Evolutionary conservation across 148 eudicot species (phyloP), one percentile per base, ranked within the genome.

Genomic region (Cornus suecica): DNA sequence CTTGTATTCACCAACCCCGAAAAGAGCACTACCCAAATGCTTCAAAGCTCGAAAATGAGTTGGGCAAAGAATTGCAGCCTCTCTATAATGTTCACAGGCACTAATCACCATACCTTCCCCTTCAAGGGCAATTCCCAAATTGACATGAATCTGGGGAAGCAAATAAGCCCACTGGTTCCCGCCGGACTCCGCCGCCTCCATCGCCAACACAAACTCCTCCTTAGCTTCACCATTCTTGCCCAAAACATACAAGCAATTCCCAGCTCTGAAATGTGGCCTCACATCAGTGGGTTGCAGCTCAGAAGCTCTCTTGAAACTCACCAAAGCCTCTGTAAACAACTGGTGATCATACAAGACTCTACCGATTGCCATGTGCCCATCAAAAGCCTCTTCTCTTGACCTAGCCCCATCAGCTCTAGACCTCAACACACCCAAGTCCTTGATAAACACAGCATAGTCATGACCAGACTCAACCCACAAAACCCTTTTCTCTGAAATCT

Each of bases 321-420:
- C 97, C 80, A 94, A 84, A 71, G 88, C 87, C 51, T 92, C 97
- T 74, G 90, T 92, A 78, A 80, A 88, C 80, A 94, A 66, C 32
- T 78, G 83, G 32, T 94, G 86, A 29, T 92, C 97, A 79, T 94
- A 94, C 77, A 92, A 82, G 65, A 92, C 94, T 68, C 92, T 82
- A 4, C 97, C 99, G 69, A 94, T 87, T 5, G 99, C 99, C 99
- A 94, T 94, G 41, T 94, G 99, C 27, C 99, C 99, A 80, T 94
- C 99, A 78, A 94, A 94, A 5, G 96, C 97, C 77, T 94, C 97
- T 48, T 87, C 92, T 56, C 94, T 87, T 9, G 99, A 94, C 78
- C 97, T 87, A 0, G 97, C 85, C 70, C 86, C 92, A 68, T 94
- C 99, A 0, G 94, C 99, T 70, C 94, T 83, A 11, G 83, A 61